These are phyloP conservation scores for Cyberlindnera saturnus DNA, from an alignment of 805 yeast genomes.

Conservation along the genomic window DNA sequence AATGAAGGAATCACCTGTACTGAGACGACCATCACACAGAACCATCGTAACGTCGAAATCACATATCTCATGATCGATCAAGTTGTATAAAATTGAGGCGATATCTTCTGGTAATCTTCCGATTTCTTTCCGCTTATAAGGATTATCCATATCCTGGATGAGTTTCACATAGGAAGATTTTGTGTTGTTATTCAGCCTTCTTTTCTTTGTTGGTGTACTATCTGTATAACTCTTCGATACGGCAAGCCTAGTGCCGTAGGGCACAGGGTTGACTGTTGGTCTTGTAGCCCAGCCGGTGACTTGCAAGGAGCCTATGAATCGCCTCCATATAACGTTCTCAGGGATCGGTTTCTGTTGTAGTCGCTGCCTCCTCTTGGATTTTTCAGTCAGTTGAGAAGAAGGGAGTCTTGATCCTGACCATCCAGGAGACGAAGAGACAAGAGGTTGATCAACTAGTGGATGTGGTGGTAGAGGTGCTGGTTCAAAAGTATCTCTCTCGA, in stretches of 20 bases:
- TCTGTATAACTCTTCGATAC: constrained; percentile 32
- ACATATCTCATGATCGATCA: constrained; percentile 50
- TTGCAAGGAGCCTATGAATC: constrained; percentile 54
- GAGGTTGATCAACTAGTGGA: background rate
- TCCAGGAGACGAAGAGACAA: background rate
- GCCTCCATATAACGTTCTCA: constrained; percentile 25
- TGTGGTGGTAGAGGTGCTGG: background rate
- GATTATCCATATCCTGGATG: constrained; percentile 20
- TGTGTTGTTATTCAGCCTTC: constrained; percentile 20
- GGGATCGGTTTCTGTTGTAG: background rate
- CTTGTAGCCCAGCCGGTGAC: constrained; percentile 70
- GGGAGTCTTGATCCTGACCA: background rate
- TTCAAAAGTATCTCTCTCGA: constrained; percentile 23
- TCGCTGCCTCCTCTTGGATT: background rate
- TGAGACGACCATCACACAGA: constrained; percentile 49
- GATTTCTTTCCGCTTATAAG: constrained; percentile 43
- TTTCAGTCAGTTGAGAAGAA: background rate
- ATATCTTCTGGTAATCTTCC: constrained; percentile 72
- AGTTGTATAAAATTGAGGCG: constrained; percentile 60
- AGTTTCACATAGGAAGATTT: constrained; percentile 30
- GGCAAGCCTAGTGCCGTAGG: constrained; percentile 38
- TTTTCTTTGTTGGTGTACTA: constrained; percentile 14
- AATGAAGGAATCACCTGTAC: constrained; percentile 72
- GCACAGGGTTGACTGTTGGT: constrained; percentile 44
- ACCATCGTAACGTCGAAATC: constrained; percentile 52